phyloP scores from a whole-genome alignment of 2,329 filamentous ascomycete species.

The Fusarium tjaetaba region DNA sequence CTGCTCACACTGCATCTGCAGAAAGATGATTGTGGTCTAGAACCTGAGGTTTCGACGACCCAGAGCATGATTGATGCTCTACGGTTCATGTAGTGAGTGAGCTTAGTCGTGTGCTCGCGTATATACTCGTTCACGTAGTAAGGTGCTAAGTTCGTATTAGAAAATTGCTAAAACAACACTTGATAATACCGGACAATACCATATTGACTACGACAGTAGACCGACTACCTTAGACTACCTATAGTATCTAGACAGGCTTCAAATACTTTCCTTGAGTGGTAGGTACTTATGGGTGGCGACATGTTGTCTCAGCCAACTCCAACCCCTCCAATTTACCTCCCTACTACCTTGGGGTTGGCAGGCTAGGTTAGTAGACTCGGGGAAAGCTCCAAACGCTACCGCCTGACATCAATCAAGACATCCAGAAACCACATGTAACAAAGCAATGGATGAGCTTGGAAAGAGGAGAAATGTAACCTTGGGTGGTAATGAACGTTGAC shows the following conservation, averaged over 20 bases:
- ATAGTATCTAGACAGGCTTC: neutral
- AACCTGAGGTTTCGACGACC: neutral
- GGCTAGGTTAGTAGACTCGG: neutral
- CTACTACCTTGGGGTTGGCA: neutral
- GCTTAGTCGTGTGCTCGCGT: neutral
- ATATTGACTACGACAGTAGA: neutral
- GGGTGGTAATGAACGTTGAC: neutral
- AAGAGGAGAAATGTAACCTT: constrained; percentile 36
- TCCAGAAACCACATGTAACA: constrained; percentile 9
- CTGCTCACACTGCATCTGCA: neutral
- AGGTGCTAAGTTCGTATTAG: neutral
- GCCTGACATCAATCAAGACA: constrained; percentile 10
- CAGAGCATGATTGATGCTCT: neutral
- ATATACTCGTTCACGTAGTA: neutral
- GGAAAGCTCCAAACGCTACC: neutral
- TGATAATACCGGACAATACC: neutral
- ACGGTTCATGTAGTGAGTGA: neutral
- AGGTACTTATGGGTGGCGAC: neutral
- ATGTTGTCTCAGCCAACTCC: constrained; percentile 10
- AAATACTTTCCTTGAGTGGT: neutral
- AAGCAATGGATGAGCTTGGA: constrained; percentile 1
- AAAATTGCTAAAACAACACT: neutral
- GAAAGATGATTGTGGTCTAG: neutral
- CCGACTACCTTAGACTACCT: too few relatives aligned
- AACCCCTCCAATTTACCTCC: constrained; percentile 2